These are phyloP conservation scores for Leccinum barrowsii DNA, from an alignment of 768 basidiomycete genomes.

Conservation along the genomic window DNA sequence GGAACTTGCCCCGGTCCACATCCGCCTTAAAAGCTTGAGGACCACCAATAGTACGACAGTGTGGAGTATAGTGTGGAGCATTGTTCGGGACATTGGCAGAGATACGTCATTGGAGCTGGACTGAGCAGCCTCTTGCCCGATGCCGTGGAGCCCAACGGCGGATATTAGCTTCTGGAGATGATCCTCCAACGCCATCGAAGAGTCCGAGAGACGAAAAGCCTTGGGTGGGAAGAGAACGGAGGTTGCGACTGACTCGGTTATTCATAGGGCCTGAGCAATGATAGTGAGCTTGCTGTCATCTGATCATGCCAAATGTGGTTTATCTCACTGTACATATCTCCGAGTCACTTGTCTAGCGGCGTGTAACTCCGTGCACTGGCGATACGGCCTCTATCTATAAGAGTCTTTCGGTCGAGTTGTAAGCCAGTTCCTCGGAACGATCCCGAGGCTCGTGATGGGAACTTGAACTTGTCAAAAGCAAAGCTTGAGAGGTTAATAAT, in stretches of 20 bases:
- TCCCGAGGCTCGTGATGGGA: background rate
- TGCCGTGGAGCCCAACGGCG: background rate
- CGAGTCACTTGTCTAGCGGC: too few relatives aligned
- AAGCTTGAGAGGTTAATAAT: background rate
- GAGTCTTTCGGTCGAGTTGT: background rate
- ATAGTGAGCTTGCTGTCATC: slow-evolving; percentile 1
- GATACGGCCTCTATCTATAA: background rate
- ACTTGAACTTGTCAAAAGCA: background rate
- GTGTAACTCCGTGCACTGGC: background rate
- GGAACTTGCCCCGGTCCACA: background rate
- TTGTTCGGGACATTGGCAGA: slow-evolving; percentile 1
- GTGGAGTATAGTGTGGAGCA: slow-evolving; percentile 20
- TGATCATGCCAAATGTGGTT: background rate
- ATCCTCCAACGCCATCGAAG: slow-evolving; percentile 6
- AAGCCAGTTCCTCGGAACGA: background rate
- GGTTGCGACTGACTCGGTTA: background rate
- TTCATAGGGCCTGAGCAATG: background rate
- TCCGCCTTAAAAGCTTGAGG: slow-evolving; percentile 15
- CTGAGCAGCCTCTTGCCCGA: background rate
- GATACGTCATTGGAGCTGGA: slow-evolving; percentile 23
- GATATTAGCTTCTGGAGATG: slow-evolving; percentile 12
- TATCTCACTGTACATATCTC: background rate
- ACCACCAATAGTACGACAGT: slow-evolving; percentile 6
- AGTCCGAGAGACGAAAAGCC: background rate
- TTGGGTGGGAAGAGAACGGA: slow-evolving; percentile 1